These are phyloP conservation scores for Solanum hybrid DNA, from an alignment of 305 asterid species.

Conservation along the genomic window DNA sequence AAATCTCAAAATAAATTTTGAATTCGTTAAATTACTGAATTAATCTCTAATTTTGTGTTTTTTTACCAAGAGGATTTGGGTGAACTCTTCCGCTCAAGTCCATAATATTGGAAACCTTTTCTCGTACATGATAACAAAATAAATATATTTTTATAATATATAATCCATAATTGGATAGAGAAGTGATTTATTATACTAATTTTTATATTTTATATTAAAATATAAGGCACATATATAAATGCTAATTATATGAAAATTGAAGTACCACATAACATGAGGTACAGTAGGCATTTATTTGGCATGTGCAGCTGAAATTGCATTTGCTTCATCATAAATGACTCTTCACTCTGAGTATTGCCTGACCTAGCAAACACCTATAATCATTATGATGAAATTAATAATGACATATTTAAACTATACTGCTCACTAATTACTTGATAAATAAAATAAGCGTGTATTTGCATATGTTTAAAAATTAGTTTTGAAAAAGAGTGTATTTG, in stretches of 20 bases:
- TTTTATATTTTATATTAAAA: no score
- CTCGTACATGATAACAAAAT: not conserved
- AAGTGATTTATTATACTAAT: not conserved
- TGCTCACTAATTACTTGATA: not conserved
- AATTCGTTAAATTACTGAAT: not conserved
- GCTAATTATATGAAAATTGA: not conserved
- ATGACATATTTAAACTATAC: not conserved
- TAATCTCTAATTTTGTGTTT: not conserved
- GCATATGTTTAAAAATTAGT: not conserved
- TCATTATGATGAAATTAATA: not conserved
- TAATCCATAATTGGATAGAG: not conserved
- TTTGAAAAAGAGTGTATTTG: not conserved
- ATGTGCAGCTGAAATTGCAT: slow-evolving; percentile 3
- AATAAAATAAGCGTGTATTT: not conserved
- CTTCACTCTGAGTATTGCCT: not conserved
- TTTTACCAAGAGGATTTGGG: not conserved
- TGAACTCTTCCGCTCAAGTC: not conserved
- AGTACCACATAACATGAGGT: not conserved
- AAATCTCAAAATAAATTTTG: not conserved
- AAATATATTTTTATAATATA: no score
- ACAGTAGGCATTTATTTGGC: not conserved
- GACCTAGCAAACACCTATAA: not conserved
- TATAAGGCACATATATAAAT: not conserved
- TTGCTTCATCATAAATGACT: not conserved
- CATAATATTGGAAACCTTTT: not conserved